Base-by-base conservation (phyloP, 2,329 filamentous ascomycete species). In the Sporothrix variecibatus region DNA sequence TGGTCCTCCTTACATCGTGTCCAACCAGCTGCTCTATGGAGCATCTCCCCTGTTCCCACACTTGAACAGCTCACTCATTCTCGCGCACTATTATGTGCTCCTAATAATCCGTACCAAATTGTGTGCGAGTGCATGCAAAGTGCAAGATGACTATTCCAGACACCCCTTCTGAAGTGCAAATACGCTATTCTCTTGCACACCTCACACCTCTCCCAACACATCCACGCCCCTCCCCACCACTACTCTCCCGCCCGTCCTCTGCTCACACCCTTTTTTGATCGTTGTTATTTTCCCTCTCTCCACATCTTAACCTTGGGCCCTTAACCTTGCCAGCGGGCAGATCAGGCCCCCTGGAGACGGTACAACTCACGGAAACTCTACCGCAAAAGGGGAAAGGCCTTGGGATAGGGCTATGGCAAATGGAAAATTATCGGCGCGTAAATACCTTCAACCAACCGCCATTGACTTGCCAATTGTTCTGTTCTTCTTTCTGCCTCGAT, bases 351-450 rank as follows among this genome's bases (percentile, higher is more conserved):
- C 53, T 43, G 34, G 43, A 58, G 64, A 28, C 23, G 28, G 17
- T 46, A 43, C 62, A 26, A 12, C n/a, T 23, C 11, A 26, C 9
- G 40, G 53, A 38, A 40, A 53, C 17, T 65, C 15, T 28, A 46
- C 56, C 49, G 43, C 38, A 60, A 64, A 58, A 74, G 46, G 43
- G 65, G 28, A 70, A 70, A 69, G 73, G 62, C 56, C 65, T 65
- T 71, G 64, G 68, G 64, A 75, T 64, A 69, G 60, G 64, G 69
- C 64, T 72, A 68, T 65, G 51, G 67, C 43, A 56, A 69, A 70
- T 74, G 46, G 74, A 60, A 51, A 64, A 71, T n/a, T 72, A 60
- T 71, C 74, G 73, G 71, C 75, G 75, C 72, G 73, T 75, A 72
- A 75, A 71, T 72, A 68, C 56, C 51, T 73, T 72, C 62, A 65